Evolutionary conservation across 2,329 filamentous ascomycete genomes (phyloP), one percentile per base, ranked within the genome.

Genomic region (Hymenoscyphus scutula): DNA sequence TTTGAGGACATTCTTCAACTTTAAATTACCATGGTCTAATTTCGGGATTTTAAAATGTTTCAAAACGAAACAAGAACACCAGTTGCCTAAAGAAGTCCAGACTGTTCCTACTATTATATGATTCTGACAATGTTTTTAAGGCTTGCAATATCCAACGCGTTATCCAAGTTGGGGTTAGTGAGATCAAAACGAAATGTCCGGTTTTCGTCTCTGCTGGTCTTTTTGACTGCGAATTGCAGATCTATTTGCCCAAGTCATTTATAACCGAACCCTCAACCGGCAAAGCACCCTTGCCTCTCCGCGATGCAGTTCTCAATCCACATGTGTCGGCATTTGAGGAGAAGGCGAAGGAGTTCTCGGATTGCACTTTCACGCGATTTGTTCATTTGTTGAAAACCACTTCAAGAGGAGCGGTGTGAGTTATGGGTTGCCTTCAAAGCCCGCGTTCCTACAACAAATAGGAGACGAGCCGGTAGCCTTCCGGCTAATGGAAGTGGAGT

Each of bases 391-490:
- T 51, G 45, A 19, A 23, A 23, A 25, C 5, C 13, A 19, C 45
- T 51, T 51, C 45, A 51, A 51, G 11, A 51, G 25, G 19, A 51
- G 45, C 45, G 45, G 45, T 51, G 45, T 51, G 23, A 51, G 45
- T 13, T 13, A 25, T 51, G 45, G 19, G 23, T 51, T 51, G 45
- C 45, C 45, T 51, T 51, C 45, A 51, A 51, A 51, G 10, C 3
- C 45, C 45, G 45, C 13, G 19, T 51, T 51, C n/a, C 19, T 23
- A 51, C 45, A 10, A 51, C 45, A 51, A 51, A 51, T 51, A 51
- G 45, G 45, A 51, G 45, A 11, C 19, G 45, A 51, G 41, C 41
- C 41, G 41, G n/a, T 25, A 48, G n/a, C n/a, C n/a, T 6, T 23
- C 41, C 41, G 11, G 41, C 41, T 11, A 48, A n/a, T n/a, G n/a